Percentiles rank a stretch among this genome's conserved stretches.
Evolutionary conservation across 2,329 filamentous ascomycete species (phyloP).

Genomic region (Stagonosporopsis chrysanthemi): DNA sequence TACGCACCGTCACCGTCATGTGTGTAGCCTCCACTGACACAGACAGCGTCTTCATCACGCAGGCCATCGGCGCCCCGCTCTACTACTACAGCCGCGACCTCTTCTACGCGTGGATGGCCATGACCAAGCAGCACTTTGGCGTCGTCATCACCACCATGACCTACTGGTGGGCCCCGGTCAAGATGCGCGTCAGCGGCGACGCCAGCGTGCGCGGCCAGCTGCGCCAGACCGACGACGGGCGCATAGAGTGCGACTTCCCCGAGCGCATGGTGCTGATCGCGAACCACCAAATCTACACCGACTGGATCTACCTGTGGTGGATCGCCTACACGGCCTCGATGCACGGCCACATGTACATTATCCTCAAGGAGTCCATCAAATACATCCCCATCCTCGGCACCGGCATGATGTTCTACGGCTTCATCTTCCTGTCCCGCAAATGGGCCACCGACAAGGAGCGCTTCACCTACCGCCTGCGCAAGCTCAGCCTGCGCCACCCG

Average conservation of each 20-base stretch:
- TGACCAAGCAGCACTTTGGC: constrained; percentile 86
- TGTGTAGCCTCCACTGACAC: too few relatives aligned
- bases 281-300: constrained; percentile 90
- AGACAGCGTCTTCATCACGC: constrained; percentile 65
- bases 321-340: constrained; percentile 78
- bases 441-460: constrained; percentile 81
- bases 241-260: constrained; percentile 78
- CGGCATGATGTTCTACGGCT: constrained; percentile 86
- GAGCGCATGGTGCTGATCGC: constrained; percentile 82
- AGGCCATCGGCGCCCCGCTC: constrained; percentile 75
- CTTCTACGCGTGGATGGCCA: constrained; percentile 84
- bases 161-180: constrained; percentile 82
- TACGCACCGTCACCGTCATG: constrained; percentile 28
- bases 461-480: constrained; percentile 75
- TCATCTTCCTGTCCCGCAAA: constrained; percentile 93
- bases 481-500: constrained; percentile 65
- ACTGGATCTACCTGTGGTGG: constrained; percentile 97
- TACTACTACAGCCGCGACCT: constrained; percentile 76
- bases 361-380: constrained; percentile 85
- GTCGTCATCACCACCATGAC: constrained; percentile 80
- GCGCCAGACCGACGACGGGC: constrained; percentile 70
- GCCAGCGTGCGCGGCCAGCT: constrained; percentile 79
- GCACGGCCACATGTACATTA: constrained; percentile 89
- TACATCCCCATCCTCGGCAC: constrained; percentile 81
- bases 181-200: constrained; percentile 82